phyloP scores from a whole-genome alignment of 768 basidiomycete species.

The Saitozyma sp. region DNA sequence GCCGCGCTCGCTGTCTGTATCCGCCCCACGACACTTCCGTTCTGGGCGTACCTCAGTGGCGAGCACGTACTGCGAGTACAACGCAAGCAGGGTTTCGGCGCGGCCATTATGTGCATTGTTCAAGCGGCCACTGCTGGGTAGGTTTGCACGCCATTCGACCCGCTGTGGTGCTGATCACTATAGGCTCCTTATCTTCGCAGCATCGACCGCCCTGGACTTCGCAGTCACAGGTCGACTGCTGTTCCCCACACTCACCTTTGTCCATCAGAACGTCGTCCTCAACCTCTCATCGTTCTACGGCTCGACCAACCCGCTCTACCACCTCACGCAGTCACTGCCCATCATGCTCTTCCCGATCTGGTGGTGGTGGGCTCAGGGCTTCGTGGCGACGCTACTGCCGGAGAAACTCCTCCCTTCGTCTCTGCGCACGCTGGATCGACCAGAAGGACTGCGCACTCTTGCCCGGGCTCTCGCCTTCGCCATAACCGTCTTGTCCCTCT shows the following conservation, averaged over 20 bases:
- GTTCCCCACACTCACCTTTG: slow-evolving; percentile 78
- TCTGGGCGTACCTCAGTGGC: slow-evolving; percentile 74
- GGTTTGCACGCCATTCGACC: too few species aligned
- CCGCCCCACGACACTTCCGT: slow-evolving; percentile 82
- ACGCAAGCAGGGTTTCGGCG: background rate
- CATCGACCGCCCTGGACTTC: slow-evolving; percentile 61
- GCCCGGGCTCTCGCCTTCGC: slow-evolving; percentile 64
- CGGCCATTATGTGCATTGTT: too few species aligned
- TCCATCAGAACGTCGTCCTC: slow-evolving; percentile 75
- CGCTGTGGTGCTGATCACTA: background rate
- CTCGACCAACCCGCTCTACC: slow-evolving; percentile 80
- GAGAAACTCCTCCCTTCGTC: slow-evolving; percentile 1
- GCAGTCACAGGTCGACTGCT: slow-evolving; percentile 57
- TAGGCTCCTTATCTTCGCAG: slow-evolving; percentile 28
- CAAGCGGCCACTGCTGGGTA: too few species aligned
- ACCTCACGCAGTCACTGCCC: slow-evolving; percentile 80
- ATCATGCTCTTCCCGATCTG: slow-evolving; percentile 76
- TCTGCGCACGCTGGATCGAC: slow-evolving; percentile 23
- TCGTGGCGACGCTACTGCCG: slow-evolving; percentile 23
- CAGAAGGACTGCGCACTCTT: slow-evolving; percentile 50
- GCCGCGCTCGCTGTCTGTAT: slow-evolving; percentile 77
- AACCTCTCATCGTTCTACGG: slow-evolving; percentile 90
- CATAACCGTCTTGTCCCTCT: slow-evolving; percentile 67
- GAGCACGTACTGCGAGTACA: slow-evolving; percentile 55
- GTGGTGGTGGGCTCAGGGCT: slow-evolving; percentile 50